Percentiles rank a stretch among this genome's conserved stretches.
phyloP scores from a whole-genome alignment of 176 grass and related monocot species.

The Chloris gayana region DNA sequence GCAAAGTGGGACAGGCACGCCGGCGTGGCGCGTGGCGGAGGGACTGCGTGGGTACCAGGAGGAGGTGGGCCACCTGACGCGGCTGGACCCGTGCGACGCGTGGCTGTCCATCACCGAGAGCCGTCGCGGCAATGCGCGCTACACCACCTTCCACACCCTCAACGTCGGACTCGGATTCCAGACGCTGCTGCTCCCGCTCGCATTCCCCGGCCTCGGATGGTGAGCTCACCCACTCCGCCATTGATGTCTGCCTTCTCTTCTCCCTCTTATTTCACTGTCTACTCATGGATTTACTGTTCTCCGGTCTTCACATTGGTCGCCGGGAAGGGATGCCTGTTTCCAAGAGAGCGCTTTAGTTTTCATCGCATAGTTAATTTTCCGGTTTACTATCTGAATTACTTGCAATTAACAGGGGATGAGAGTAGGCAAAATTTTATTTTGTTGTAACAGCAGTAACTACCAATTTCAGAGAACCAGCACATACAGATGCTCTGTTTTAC shows the following conservation, averaged over 20 bases:
- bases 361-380: too few species aligned
- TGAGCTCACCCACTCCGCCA: not conserved
- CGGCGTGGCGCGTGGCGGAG: conserved; percentile 74
- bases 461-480: too few species aligned
- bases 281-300: too few species aligned
- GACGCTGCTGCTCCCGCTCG: conserved; percentile 91
- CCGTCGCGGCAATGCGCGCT: conserved; percentile 87
- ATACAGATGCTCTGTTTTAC: too few species aligned
- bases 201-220: conserved; percentile 86
- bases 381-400: too few species aligned
- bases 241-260: not conserved
- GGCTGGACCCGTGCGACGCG: conserved; percentile 90
- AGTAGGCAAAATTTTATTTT: too few species aligned
- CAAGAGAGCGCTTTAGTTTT: too few species aligned
- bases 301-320: too few species aligned
- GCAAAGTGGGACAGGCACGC: conserved; percentile 42
- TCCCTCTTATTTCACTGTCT: too few species aligned
- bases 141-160: conserved; percentile 88
- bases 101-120: conserved; percentile 97
- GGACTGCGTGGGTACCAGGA: conserved; percentile 91
- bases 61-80: conserved; percentile 94
- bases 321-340: too few species aligned
- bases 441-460: too few species aligned
- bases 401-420: too few species aligned
- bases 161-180: conserved; percentile 95